Base-by-base conservation (phyloP, 2,329 filamentous ascomycete genomes). In the Geosmithia putterillii region DNA sequence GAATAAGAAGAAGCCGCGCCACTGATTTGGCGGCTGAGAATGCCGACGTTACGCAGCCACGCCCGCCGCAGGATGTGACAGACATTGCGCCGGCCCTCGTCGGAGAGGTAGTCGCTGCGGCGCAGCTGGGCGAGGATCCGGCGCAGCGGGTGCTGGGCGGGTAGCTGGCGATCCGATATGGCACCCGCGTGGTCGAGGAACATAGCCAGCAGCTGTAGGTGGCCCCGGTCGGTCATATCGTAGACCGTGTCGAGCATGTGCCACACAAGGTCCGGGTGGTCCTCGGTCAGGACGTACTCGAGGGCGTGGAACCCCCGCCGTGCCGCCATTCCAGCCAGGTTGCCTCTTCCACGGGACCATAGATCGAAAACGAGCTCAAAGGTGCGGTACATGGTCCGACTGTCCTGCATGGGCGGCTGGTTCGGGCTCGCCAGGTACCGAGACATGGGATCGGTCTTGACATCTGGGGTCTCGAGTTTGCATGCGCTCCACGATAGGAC, bases 381-480 rank as follows among this genome's bases (percentile, higher is more conserved):
- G 1, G 58, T 63, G 42, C 60, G 57, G 42, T 62, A 63, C 60
- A 63, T 63, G 40, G 60, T 63, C 25, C 60, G 60, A 41, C 60
- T 63, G 43, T 63, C 60, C 44, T 62, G 57, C 10, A 62, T 59
- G 20, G 57, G 60, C 9, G 60, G 60, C 9, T 53, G 54, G 23
- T 58, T 58, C 12, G 59, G 60, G 23, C 53, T 55, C 6, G 58
- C 59, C 7, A 63, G 50, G 38, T 63, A 63, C 32, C 49, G 51
- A 3, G 58, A 60, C 60, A 63, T 63, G 43, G 60, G 57, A 45
- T 63, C 60, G n/a, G 52, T 48, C 20, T 44, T 45, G 28, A 50
- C 42, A 36, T 46, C 41, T n/a, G 47, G 46, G 3, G 53, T 45
- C n/a, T 63, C 59, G 19, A 63, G 45, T 44, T 63, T 62, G 38